Percentiles rank a stretch among this genome's conserved stretches.
These are phyloP conservation scores for Moelleriella libera DNA, from an alignment of 2,329 filamentous ascomycete genomes.

Conservation along the genomic window DNA sequence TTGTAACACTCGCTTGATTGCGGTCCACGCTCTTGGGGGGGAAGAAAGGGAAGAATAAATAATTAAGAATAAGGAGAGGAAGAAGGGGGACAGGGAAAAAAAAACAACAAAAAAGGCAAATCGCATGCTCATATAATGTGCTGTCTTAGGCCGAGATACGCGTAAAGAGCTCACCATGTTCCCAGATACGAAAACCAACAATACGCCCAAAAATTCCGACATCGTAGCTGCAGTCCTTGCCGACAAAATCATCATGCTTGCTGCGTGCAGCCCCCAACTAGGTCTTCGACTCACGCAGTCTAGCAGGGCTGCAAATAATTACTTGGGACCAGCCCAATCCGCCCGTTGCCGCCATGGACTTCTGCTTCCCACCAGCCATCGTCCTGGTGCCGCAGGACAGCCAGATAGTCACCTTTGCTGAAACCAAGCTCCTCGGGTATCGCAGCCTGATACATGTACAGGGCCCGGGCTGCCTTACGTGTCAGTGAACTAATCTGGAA, in stretches of 20 bases:
- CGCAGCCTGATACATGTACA: slow-evolving; percentile 88
- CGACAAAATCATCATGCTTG: neutral
- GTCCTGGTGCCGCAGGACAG: slow-evolving; percentile 81
- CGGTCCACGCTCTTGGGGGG: no score
- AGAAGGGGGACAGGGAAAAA: no score
- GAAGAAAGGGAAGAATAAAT: no score
- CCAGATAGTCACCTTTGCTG: slow-evolving; percentile 79
- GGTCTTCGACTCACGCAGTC: neutral
- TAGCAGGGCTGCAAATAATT: slow-evolving; percentile 48
- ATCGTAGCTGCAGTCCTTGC: neutral
- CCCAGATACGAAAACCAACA: no score
- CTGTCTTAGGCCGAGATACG: no score
- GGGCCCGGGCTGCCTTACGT: slow-evolving; percentile 57
- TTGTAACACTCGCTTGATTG: no score
- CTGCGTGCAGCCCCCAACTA: slow-evolving; percentile 1
- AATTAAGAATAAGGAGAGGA: no score
- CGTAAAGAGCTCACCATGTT: no score
- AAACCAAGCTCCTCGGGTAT: slow-evolving; percentile 94
- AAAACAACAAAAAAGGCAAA: no score
- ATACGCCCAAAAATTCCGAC: no score
- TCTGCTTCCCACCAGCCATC: slow-evolving; percentile 99
- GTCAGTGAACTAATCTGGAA: neutral
- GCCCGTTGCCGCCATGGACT: slow-evolving; percentile 54
- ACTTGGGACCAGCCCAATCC: slow-evolving; percentile 49
- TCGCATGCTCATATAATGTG: no score